These are phyloP conservation scores for Penicillium soppii DNA, from an alignment of 495 filamentous ascomycete genomes.

Conservation along the genomic window DNA sequence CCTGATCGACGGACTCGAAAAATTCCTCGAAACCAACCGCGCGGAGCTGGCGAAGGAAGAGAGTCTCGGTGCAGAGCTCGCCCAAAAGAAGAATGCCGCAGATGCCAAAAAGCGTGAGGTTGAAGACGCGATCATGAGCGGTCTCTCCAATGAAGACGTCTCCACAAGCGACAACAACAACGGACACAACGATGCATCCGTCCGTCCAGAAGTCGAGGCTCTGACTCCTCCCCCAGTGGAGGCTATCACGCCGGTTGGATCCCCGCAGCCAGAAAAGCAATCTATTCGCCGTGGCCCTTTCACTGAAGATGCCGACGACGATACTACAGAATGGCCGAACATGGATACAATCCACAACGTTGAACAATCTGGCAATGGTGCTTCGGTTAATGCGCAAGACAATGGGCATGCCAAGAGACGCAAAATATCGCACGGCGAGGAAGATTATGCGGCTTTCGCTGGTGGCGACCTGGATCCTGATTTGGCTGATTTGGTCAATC, in stretches of 20 bases:
- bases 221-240: slow-evolving; percentile 73
- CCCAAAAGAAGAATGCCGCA: slow-evolving; percentile 59
- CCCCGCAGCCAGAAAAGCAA: slow-evolving; percentile 37
- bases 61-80: slow-evolving; percentile 55
- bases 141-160: slow-evolving; percentile 55
- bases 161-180: slow-evolving; percentile 41
- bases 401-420: slow-evolving; percentile 53
- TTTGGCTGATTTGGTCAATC: slow-evolving; percentile 74
- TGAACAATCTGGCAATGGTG: slow-evolving; percentile 29
- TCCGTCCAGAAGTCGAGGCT: slow-evolving; percentile 77
- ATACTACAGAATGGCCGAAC: slow-evolving; percentile 25
- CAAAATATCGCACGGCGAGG: slow-evolving; percentile 66
- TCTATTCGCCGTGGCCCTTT: slow-evolving; percentile 18
- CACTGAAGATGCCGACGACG: slow-evolving; percentile 24
- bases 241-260: slow-evolving; percentile 44
- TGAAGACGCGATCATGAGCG: slow-evolving; percentile 83
- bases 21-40: slow-evolving; percentile 73
- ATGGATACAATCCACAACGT: slow-evolving; percentile 31
- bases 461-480: slow-evolving; percentile 74
- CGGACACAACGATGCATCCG: slow-evolving; percentile 47
- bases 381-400: slow-evolving; percentile 42
- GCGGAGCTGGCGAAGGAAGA: slow-evolving; percentile 68
- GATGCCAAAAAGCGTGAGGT: slow-evolving; percentile 81
- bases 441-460: slow-evolving; percentile 69
- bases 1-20: slow-evolving; percentile 78